phyloP scores from a whole-genome alignment of 805 yeast genomes.

The Sugiyamaella floridensis region DNA sequence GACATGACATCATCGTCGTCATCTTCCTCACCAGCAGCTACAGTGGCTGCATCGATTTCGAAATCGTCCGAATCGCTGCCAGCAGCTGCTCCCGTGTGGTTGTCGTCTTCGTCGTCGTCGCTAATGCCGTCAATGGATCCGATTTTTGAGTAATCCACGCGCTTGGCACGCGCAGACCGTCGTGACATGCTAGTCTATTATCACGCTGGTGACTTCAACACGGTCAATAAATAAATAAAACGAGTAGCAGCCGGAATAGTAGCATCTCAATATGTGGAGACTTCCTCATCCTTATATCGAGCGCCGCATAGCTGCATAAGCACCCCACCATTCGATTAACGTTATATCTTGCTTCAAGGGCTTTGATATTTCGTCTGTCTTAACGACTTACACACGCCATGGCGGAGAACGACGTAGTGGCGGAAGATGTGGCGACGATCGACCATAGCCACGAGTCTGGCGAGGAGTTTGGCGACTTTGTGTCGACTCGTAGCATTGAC shows the following conservation, averaged over 20 bases:
- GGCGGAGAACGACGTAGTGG: too few relatives aligned
- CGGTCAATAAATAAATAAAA: too few relatives aligned
- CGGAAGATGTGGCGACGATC: too few relatives aligned
- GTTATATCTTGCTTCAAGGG: too few relatives aligned
- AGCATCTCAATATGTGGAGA: too few relatives aligned
- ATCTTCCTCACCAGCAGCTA: slow-evolving; percentile 7
- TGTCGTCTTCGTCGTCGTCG: slow-evolving; percentile 6
- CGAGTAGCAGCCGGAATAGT: too few relatives aligned
- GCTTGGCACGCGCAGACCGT: slow-evolving; percentile 10
- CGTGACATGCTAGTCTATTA: slow-evolving; percentile 8
- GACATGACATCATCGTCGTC: slow-evolving; percentile 10
- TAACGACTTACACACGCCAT: too few relatives aligned
- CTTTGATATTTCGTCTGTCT: too few relatives aligned
- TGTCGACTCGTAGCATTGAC: neutral
- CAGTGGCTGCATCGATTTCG: slow-evolving; percentile 9
- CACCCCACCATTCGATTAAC: too few relatives aligned
- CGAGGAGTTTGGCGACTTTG: neutral
- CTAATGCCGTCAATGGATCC: slow-evolving; percentile 9
- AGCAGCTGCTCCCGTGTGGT: neutral
- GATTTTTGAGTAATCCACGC: slow-evolving; percentile 16
- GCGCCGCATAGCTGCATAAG: too few relatives aligned
- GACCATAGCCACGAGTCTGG: neutral
- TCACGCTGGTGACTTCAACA: neutral
- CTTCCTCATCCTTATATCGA: too few relatives aligned
- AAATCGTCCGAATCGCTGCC: slow-evolving; percentile 8